Evolutionary conservation across 2,329 filamentous ascomycete genomes (phyloP).

Genomic region (Fusarium albosuccineum): DNA sequence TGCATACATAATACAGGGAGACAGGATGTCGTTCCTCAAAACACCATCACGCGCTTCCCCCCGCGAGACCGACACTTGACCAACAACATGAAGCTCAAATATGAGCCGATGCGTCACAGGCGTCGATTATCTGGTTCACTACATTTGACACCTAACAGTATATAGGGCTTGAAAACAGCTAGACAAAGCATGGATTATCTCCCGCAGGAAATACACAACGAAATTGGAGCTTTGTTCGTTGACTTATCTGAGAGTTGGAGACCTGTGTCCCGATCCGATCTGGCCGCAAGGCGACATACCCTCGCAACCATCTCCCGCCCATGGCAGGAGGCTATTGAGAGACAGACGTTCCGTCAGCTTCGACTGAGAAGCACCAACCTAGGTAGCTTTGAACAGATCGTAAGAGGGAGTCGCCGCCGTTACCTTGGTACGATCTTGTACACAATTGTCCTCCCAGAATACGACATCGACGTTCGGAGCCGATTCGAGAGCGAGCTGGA

Average conservation of each 20-base stretch:
- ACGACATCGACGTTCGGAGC: slow-evolving; percentile 26
- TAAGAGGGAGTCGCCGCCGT: slow-evolving; percentile 31
- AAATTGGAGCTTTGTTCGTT: slow-evolving; percentile 32
- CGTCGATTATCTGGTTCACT: neutral
- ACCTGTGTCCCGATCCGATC: slow-evolving; percentile 21
- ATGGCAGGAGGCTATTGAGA: slow-evolving; percentile 41
- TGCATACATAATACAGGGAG: slow-evolving; percentile 17
- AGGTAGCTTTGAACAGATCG: slow-evolving; percentile 28
- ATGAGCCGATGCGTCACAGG: slow-evolving; percentile 1
- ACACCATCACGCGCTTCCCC: slow-evolving; percentile 7
- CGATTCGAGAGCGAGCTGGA: slow-evolving; percentile 38
- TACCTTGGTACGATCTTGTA: slow-evolving; percentile 34
- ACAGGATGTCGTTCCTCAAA: slow-evolving; percentile 6
- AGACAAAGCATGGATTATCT: slow-evolving; percentile 25
- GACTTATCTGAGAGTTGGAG: slow-evolving; percentile 25
- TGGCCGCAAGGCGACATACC: slow-evolving; percentile 21
- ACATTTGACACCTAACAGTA: neutral
- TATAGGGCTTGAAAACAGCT: neutral
- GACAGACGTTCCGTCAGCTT: slow-evolving; percentile 37
- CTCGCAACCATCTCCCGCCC: slow-evolving; percentile 39
- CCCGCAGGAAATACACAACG: slow-evolving; percentile 36
- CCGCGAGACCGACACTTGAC: slow-evolving; percentile 11
- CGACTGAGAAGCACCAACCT: slow-evolving; percentile 36
- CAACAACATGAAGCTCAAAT: slow-evolving; percentile 6
- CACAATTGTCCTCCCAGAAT: slow-evolving; percentile 34